Evolutionary conservation across 192 early-diverging fungal genomes (phyloP), one percentile per base, ranked within the genome.

Genomic region (Ramicandelaber brevisporus): DNA sequence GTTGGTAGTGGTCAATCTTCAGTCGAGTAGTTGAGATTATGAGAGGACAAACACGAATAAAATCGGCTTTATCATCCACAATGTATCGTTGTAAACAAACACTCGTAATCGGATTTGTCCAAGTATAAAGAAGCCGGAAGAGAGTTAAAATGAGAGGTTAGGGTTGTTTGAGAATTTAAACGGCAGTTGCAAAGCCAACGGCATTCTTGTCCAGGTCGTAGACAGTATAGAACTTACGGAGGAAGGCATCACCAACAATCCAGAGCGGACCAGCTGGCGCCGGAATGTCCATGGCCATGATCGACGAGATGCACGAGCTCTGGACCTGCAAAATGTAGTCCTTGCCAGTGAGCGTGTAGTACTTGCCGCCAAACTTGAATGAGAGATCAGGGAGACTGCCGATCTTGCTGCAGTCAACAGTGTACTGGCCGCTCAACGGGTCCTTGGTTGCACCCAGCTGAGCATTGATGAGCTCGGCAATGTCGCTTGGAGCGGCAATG

Each of bases 201-300:
- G 51, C 44, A 45, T 59, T 38, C 38, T 59, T 54, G 36, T 48
- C 52, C 36, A 59, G 52, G 17, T 59, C 51, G 26, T 59, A 54
- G 24, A 54, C 65, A 8, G 65, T 65, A 41, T 79, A 79, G 55
- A 53, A 79, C 53, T 78, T 79, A 45, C 78, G 66, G 29, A 84
- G 47, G 46, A 78, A 81, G 13, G 68, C 75, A 53, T 75, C 78
- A 12, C 79, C 78, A 6, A 84, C 64, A 26, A 84, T 80, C 79
- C 79, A 81, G 29, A 81, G 63, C 18, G 71, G 68, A n/a, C 69
- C 71, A 16, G 69, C 44, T 6, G 59, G 60, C 34, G 59, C 68
- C 3, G 79, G 78, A 33, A 84, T 69, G 35, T 90, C 85, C 46
- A 86, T 66, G 20, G 87, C 89, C 74, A 90, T 84, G 52, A 98